A percentile compares a stretch with the other conserved stretches of the same genome.
Evolutionary conservation across 805 yeast genomes (phyloP).

Genomic region (Lachancea meyersii): DNA sequence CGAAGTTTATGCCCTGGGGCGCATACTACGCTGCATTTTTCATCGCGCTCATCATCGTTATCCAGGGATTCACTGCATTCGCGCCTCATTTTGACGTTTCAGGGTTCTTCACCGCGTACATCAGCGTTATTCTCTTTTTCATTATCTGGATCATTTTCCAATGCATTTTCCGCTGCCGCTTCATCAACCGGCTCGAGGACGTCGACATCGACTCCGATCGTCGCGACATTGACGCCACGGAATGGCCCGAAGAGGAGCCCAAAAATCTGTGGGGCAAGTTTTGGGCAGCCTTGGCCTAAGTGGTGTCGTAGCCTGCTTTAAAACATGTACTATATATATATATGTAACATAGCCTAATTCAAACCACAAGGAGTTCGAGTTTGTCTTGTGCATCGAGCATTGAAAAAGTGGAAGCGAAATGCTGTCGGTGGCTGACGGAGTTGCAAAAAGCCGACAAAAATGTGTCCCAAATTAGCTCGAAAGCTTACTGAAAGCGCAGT

Average conservation of each 20-base stretch:
- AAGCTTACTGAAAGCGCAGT: too few species aligned
- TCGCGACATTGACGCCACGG: constrained; percentile 52
- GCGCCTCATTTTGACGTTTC: constrained; percentile 45
- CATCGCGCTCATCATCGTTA: constrained; percentile 50
- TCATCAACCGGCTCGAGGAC: constrained; percentile 46
- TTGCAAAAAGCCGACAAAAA: too few species aligned
- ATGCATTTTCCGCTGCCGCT: constrained; percentile 42
- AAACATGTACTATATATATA: neutral
- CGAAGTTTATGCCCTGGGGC: constrained; percentile 57
- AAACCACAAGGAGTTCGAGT: too few species aligned
- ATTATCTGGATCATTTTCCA: constrained; percentile 53
- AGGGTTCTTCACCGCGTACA: constrained; percentile 62
- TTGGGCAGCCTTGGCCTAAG: constrained; percentile 34
- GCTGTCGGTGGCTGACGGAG: too few species aligned
- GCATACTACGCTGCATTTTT: constrained; percentile 59
- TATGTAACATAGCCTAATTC: too few species aligned
- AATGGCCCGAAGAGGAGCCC: constrained; percentile 49
- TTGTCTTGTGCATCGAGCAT: too few species aligned
- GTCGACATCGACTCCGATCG: constrained; percentile 67
- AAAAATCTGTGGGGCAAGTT: constrained; percentile 49
- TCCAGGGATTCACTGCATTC: constrained; percentile 70
- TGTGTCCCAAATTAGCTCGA: too few species aligned
- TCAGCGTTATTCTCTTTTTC: constrained; percentile 58
- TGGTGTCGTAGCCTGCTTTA: neutral
- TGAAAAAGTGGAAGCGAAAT: too few species aligned